Conservation (phyloP, 352 stramenopile species). For the Phytophthora capsici region DNA sequence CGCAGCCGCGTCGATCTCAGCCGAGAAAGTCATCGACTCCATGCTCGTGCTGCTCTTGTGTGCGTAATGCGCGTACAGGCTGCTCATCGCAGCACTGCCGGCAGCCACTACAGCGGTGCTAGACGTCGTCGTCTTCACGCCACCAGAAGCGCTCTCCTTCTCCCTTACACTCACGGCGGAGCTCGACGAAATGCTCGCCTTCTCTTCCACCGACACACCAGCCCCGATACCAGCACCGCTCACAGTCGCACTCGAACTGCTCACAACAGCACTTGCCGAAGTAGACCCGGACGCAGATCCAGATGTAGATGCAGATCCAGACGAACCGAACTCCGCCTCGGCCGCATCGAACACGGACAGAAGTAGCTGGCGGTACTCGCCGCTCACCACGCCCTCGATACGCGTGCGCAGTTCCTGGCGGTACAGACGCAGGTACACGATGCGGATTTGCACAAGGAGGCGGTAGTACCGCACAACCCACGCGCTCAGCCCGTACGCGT, state of each 20-base stretch:
- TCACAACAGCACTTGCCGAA: conserved; percentile 14
- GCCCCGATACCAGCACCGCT: conserved; percentile 7
- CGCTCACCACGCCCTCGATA: conserved; percentile 73
- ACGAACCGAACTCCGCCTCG: not conserved
- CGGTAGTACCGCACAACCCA: conserved; percentile 38
- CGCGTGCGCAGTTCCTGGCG: conserved; percentile 64
- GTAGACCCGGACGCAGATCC: not conserved
- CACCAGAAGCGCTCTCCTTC: not conserved
- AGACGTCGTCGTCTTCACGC: conserved; percentile 3
- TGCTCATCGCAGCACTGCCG: conserved; percentile 3
- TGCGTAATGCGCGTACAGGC: conserved; percentile 15
- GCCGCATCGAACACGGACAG: conserved; percentile 27
- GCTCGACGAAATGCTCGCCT: conserved; percentile 13
- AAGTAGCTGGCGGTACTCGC: conserved; percentile 64
- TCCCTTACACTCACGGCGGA: not conserved
- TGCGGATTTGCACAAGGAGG: conserved; percentile 39
- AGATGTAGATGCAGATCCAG: too few species aligned
- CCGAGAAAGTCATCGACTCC: conserved; percentile 28
- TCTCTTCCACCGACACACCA: conserved; percentile 22
- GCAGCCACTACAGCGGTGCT: conserved; percentile 2
- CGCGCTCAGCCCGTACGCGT: conserved; percentile 24
- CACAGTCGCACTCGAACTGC: conserved; percentile 7
- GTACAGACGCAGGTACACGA: conserved; percentile 53
- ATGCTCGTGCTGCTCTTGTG: conserved; percentile 10
- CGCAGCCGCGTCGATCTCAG: conserved; percentile 43